Conservation (phyloP, 495 filamentous ascomycete species). For the Penicillium malachiteum region DNA sequence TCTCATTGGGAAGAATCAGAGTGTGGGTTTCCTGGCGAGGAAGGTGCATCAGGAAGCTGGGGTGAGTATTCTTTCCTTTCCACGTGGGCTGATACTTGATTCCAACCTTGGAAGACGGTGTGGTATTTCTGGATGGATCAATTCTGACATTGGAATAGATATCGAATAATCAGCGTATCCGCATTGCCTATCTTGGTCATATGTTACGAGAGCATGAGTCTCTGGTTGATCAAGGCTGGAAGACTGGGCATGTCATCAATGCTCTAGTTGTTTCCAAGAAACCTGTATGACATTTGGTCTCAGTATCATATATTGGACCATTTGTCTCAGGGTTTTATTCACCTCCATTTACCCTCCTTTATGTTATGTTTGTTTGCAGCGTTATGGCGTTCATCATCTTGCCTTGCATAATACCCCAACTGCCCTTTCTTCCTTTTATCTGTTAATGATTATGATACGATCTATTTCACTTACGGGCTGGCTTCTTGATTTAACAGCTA, state of each 20-base stretch:
- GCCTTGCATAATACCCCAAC: slow-evolving; percentile 42
- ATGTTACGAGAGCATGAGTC: slow-evolving; percentile 67
- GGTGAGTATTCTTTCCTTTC: slow-evolving; percentile 46
- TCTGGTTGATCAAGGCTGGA: slow-evolving; percentile 70
- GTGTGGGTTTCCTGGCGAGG: slow-evolving; percentile 58
- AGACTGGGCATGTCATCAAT: slow-evolving; percentile 73
- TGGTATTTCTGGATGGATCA: no score
- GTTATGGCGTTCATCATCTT: slow-evolving; percentile 23
- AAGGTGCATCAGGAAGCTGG: slow-evolving; percentile 63
- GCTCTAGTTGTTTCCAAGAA: slow-evolving; percentile 62
- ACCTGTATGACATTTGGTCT: background rate
- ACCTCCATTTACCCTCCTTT: background rate
- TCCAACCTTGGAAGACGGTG: no score
- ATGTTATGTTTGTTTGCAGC: slow-evolving; percentile 1
- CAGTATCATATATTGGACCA: slow-evolving; percentile 36
- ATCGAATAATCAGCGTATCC: slow-evolving; percentile 53
- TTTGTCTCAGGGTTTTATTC: slow-evolving; percentile 7
- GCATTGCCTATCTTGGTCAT: slow-evolving; percentile 75
- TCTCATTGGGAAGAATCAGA: slow-evolving; percentile 57
- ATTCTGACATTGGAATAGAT: slow-evolving; percentile 30
- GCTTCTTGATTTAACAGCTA: no score
- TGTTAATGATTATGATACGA: background rate
- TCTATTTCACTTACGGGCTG: no score
- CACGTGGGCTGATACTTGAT: slow-evolving; percentile 3
- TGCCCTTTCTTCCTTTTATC: slow-evolving; percentile 8